Base-by-base conservation (phyloP, 1,284 basidiomycete species). In the Leccinum colubrinum region DNA sequence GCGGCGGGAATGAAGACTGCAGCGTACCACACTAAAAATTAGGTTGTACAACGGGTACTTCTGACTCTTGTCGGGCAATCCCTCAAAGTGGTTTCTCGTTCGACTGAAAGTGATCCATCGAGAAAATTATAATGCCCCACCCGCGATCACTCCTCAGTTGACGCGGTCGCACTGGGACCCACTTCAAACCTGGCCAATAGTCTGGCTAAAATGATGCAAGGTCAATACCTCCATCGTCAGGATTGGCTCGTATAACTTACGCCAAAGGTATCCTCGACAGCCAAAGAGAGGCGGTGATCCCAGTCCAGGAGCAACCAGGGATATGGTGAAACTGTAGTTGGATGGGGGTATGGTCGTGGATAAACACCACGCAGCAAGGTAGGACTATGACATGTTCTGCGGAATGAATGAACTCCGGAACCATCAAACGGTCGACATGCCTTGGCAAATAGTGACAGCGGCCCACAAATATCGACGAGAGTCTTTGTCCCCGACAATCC, bases 61-160 rank as follows among this genome's bases (percentile, higher is more conserved):
- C 33, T 33, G 33, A 33, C 33, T 33, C 33, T 33, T 33, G 33
- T 33, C 33, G 33, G 33, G 33, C 33, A 33, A 33, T 33, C 33
- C 33, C 33, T 33, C 77, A 75, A 4, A 81, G 58, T 1, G 76
- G 71, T 54, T 74, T 74, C 0, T 80, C 82, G 55, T 39, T 79
- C 68, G 7, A 84, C 72, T 5, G 81, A 68, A 3, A 85, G 69
- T 7, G 65, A 60, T 7, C 82, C 83, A 43, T 75, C 67, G 6
- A 83, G 62, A 2, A 83, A 39, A 58, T 85, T 75, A 15, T 79
- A 64, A 59, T 79, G 74, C 0, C 83, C 68, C 6, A 11, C 25
- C 27, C 75, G 72, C 4, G 66, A 53, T 4, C 25, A 20, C 15
- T 65, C 57, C 0, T 14, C 15, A 0, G 64, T 33, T 6, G 60